A percentile compares a stretch with the other conserved stretches of the same genome.
Evolutionary conservation across 176 grass and related monocot genomes (phyloP).

Genomic region (Thinopyrum elongatum): DNA sequence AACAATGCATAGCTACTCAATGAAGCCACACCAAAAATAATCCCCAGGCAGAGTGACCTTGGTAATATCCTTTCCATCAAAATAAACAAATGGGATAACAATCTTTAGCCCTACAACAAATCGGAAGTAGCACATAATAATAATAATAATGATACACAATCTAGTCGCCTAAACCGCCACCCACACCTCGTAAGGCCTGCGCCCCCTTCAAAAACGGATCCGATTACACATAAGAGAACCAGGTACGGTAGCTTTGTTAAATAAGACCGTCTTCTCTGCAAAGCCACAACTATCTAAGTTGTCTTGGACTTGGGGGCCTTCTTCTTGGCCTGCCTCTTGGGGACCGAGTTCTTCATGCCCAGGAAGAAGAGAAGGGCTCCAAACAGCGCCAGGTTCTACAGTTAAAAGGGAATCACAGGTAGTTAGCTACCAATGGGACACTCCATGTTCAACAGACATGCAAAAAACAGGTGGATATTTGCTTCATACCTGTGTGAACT

Average conservation of each 20-base stretch:
- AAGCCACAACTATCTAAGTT: conserved; percentile 30
- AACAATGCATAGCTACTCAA: too few species aligned
- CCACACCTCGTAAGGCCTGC: conserved; percentile 28
- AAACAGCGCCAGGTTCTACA: conserved; percentile 57
- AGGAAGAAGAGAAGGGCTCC: conserved; percentile 68
- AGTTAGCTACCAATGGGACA: background rate
- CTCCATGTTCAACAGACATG: background rate
- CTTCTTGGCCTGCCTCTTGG: conserved; percentile 62
- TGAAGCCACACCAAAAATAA: background rate
- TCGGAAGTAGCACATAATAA: conserved; percentile 25
- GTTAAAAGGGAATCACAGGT: background rate
- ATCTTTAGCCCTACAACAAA: conserved; percentile 43
- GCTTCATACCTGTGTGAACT: conserved; percentile 58
- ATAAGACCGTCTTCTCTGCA: conserved; percentile 24
- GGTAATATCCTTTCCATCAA: background rate
- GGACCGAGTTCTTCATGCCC: conserved; percentile 72
- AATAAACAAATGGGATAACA: conserved; percentile 37
- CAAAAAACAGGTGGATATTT: background rate
- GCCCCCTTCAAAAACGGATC: conserved; percentile 44
- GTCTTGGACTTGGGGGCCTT: conserved; percentile 57
- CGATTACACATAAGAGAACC: conserved; percentile 22
- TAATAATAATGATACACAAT: conserved; percentile 50
- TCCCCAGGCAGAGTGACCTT: background rate
- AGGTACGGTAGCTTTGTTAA: conserved; percentile 20
- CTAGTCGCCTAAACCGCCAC: conserved; percentile 43